Evolutionary conservation across 164 flowering plant genomes (phyloP).

Genomic region (Echeveria elegans): DNA sequence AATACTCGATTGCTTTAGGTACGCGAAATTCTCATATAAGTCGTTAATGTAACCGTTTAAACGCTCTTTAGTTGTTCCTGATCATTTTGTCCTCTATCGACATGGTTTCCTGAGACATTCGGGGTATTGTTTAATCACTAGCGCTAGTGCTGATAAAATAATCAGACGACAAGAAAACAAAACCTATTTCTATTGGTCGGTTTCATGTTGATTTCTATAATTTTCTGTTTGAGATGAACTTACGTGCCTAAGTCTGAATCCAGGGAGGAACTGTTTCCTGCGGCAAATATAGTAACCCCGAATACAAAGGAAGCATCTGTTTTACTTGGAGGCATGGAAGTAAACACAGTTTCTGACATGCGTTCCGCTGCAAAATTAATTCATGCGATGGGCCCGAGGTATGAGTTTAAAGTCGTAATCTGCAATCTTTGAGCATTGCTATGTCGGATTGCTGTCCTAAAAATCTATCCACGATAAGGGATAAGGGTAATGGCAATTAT

Average conservation of each 20-base stretch:
- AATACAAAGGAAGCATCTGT: constrained; percentile 83
- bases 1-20: constrained; percentile 55
- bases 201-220: neutral
- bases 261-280: constrained; percentile 80
- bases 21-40: constrained; percentile 18
- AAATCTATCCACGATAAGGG: too few species aligned
- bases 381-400: constrained; percentile 76
- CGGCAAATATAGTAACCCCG: constrained; percentile 89
- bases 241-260: constrained; percentile 14
- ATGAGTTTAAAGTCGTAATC: constrained; percentile 13
- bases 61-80: too few species aligned
- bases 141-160: too few species aligned
- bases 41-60: too few species aligned
- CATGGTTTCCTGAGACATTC: neutral
- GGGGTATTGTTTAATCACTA: too few species aligned
- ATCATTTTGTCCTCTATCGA: too few species aligned
- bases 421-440: too few species aligned
- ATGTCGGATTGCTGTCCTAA: too few species aligned
- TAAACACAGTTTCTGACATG: constrained; percentile 77
- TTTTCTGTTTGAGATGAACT: neutral
- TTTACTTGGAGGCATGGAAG: constrained; percentile 56
- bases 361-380: constrained; percentile 73
- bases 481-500: neutral
- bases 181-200: too few species aligned
- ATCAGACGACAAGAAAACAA: neutral